Conservation (phyloP, 306 rosid genomes). For the Cucumis hystrix region DNA sequence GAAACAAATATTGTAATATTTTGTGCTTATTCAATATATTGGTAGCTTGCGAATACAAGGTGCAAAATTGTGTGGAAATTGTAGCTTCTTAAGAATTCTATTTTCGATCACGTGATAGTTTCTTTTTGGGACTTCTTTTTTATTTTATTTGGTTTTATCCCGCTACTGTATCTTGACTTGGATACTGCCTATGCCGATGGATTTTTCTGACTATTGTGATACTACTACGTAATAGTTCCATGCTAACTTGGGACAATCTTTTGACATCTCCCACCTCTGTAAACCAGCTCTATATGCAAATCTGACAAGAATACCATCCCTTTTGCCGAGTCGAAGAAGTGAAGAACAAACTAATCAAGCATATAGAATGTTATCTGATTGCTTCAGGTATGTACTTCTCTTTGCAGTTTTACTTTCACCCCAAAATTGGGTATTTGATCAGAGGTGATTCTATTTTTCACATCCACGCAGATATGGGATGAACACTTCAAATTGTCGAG, state of each 20-base stretch:
- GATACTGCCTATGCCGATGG: neutral
- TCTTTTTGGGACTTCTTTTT: neutral
- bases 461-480: conserved; percentile 60
- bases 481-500: conserved; percentile 72
- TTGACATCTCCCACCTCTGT: neutral
- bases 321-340: conserved; percentile 74
- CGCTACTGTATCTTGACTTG: neutral
- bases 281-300: conserved; percentile 67
- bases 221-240: neutral
- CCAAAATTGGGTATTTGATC: neutral
- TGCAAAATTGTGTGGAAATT: neutral
- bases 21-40: neutral
- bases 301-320: conserved; percentile 61
- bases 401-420: conserved; percentile 3
- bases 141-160: neutral
- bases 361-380: conserved; percentile 68
- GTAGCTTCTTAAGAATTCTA: neutral
- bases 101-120: neutral
- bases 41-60: neutral
- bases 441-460: neutral
- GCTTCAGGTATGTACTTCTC: conserved; percentile 64
- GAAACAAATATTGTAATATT: neutral
- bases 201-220: neutral
- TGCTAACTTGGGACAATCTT: neutral
- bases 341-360: conserved; percentile 67